Conservation (phyloP, 1,284 basidiomycete species). For the Malassezia vespertilionis region DNA sequence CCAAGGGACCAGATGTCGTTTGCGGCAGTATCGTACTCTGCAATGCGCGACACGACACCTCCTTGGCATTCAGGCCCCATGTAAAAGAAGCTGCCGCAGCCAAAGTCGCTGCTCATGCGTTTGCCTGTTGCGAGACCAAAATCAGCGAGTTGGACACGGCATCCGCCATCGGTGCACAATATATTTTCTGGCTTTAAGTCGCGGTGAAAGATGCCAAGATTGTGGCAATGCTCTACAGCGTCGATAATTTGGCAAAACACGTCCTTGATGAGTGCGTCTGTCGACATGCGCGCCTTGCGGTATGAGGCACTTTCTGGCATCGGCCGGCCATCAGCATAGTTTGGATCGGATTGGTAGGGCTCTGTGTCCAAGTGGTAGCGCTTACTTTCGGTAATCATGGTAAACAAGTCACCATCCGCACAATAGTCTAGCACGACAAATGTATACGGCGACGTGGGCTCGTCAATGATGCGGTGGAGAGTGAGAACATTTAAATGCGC, state of each 20-base stretch:
- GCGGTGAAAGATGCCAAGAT: constrained; percentile 72
- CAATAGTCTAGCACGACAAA: constrained; percentile 61
- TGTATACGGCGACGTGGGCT: constrained; percentile 51
- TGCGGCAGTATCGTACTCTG: constrained; percentile 58
- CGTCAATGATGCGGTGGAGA: constrained; percentile 74
- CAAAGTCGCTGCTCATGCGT: constrained; percentile 74
- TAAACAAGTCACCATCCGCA: constrained; percentile 82
- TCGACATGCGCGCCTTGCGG: constrained; percentile 17
- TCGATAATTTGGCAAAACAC: constrained; percentile 60
- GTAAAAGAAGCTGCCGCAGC: constrained; percentile 89
- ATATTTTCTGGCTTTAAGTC: constrained; percentile 98
- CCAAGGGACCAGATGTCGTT: constrained; percentile 91
- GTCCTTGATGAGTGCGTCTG: constrained; percentile 37
- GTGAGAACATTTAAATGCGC: constrained; percentile 72
- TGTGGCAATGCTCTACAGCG: constrained; percentile 72
- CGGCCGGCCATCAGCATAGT: constrained; percentile 24
- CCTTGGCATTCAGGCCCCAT: constrained; percentile 96
- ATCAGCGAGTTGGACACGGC: constrained; percentile 78
- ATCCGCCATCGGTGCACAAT: constrained; percentile 65
- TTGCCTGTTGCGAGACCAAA: constrained; percentile 94
- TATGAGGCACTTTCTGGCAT: constrained; percentile 14
- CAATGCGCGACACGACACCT: constrained; percentile 53
- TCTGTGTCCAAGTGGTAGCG: constrained; percentile 55
- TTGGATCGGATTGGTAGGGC: constrained; percentile 17
- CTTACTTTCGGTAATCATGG: constrained; percentile 57